phyloP scores from a whole-genome alignment of 1,139 yeast species.

The Magnusiomyces suaveolens region DNA sequence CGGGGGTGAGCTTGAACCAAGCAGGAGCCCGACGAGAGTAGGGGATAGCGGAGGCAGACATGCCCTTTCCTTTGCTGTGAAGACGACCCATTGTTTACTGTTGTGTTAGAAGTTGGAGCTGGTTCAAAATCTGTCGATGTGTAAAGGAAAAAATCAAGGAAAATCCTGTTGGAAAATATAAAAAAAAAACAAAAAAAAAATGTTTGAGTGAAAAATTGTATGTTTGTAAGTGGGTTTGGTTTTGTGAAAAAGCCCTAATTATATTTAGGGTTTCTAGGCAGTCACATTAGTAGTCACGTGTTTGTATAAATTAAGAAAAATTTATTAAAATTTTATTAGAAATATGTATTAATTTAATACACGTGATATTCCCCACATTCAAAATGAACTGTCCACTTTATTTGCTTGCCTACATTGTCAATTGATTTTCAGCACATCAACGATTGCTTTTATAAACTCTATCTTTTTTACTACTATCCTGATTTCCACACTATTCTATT shows the following conservation, averaged over 20 bases:
- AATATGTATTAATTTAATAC: too few species aligned
- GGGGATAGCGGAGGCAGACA: conserved; percentile 97
- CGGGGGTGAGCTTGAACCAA: conserved; percentile 97
- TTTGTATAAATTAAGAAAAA: too few species aligned
- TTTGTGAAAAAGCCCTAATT: neutral
- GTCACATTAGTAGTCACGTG: too few species aligned
- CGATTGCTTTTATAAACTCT: too few species aligned
- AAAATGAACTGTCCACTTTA: neutral
- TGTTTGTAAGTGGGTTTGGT: too few species aligned
- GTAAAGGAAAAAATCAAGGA: neutral
- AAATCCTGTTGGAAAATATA: neutral
- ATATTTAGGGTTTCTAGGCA: neutral
- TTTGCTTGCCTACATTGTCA: too few species aligned
- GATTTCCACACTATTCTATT: too few species aligned
- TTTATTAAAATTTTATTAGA: too few species aligned
- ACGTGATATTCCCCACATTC: neutral
- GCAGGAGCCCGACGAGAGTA: conserved; percentile 98
- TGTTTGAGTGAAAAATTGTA: too few species aligned
- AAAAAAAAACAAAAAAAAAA: neutral
- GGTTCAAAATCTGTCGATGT: neutral
- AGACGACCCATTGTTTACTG: conserved; percentile 48
- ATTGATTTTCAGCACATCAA: too few species aligned
- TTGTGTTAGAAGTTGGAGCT: neutral
- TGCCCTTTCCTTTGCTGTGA: conserved; percentile 90
- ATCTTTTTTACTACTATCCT: too few species aligned